phyloP scores from a whole-genome alignment of 2,329 filamentous ascomycete genomes.

The Myriosclerotinia duriaeana region DNA sequence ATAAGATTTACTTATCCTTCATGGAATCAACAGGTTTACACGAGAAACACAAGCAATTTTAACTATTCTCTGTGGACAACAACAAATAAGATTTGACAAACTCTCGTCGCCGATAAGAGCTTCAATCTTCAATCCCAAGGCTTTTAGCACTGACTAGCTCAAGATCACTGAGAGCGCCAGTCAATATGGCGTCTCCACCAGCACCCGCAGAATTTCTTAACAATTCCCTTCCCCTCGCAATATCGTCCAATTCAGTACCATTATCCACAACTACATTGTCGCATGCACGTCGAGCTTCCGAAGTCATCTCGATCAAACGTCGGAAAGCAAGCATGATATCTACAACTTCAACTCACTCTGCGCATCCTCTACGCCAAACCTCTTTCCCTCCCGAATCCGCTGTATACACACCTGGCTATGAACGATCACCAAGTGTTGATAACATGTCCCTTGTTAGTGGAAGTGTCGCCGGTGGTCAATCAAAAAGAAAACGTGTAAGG shows the following conservation, averaged over 20 bases:
- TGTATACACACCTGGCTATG: conserved; percentile 44
- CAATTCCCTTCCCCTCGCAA: conserved; percentile 51
- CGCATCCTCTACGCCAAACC: conserved; percentile 75
- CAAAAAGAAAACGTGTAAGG: conserved; percentile 61
- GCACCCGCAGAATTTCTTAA: conserved; percentile 34
- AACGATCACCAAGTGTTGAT: conserved; percentile 66
- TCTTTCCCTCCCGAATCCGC: conserved; percentile 71
- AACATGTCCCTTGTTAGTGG: conserved; percentile 60
- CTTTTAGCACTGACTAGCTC: conserved; percentile 5
- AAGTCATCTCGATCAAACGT: conserved; percentile 57
- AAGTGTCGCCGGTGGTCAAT: conserved; percentile 50
- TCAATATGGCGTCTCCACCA: conserved; percentile 38
- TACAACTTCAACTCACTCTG: conserved; percentile 50
- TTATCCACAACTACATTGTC: conserved; percentile 51
- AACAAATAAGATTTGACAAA: not conserved
- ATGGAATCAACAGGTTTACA: no score
- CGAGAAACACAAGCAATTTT: not conserved
- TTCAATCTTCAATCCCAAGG: not conserved
- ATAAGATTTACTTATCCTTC: no score
- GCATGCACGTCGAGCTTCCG: conserved; percentile 55
- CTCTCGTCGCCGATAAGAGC: not conserved
- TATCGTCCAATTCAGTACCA: conserved; percentile 50
- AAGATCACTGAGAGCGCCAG: not conserved
- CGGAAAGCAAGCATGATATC: conserved; percentile 69
- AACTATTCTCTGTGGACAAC: not conserved